Evolutionary conservation across 192 early-diverging fungal genomes (phyloP).

Genomic region (Chytriomyces hyalinus): DNA sequence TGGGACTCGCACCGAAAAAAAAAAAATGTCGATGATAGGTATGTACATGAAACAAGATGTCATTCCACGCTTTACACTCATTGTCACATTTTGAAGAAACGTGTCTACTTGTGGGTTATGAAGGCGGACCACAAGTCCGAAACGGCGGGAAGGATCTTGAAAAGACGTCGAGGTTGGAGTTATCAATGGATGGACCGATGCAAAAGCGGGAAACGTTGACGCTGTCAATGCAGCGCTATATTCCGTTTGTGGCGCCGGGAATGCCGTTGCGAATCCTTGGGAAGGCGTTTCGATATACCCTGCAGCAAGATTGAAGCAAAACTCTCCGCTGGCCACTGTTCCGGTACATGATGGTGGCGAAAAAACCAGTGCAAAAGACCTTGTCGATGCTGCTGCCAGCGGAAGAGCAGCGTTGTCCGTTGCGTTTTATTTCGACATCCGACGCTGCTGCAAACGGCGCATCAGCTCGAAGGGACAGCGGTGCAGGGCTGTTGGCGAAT

Average conservation of each 20-base stretch:
- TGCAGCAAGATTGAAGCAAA: constrained; percentile 46
- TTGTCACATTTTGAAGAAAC: constrained; percentile 20
- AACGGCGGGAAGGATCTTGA: neutral
- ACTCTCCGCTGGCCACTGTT: neutral
- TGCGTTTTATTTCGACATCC: constrained; percentile 31
- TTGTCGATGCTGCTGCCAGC: neutral
- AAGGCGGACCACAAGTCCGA: constrained; percentile 46
- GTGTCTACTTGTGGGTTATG: constrained; percentile 72
- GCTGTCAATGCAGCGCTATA: neutral
- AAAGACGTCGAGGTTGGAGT: constrained; percentile 33
- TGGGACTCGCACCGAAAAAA: neutral
- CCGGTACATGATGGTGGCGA: constrained; percentile 1
- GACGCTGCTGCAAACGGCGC: neutral
- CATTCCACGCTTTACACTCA: neutral
- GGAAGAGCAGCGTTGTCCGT: constrained; percentile 10
- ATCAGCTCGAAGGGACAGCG: neutral
- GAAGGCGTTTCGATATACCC: constrained; percentile 43
- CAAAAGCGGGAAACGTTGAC: constrained; percentile 13
- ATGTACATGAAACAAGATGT: neutral
- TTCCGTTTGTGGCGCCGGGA: neutral
- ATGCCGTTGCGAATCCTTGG: neutral
- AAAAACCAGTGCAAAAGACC: neutral
- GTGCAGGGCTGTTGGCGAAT: neutral
- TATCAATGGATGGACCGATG: constrained; percentile 44
- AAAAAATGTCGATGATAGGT: constrained; percentile 6